Base-by-base conservation (phyloP, 805 yeast genomes). In the Barnettozyma sucrosica region DNA sequence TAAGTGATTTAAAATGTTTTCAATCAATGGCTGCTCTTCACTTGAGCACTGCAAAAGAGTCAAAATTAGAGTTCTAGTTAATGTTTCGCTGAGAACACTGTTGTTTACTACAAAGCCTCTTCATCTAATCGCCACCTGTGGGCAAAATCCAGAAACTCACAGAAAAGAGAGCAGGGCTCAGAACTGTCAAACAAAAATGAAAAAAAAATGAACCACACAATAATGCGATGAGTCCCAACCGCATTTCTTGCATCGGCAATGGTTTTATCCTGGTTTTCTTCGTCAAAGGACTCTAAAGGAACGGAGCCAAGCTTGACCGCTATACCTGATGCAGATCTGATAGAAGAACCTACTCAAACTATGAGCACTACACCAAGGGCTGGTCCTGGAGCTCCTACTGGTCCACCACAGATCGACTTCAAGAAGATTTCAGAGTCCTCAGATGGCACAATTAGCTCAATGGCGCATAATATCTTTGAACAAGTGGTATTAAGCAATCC, bases 401-500 rank as follows among this genome's bases (percentile, higher is more conserved):
- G 51, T 0, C 55, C 57, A 11, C 63, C 64, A 10, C 38, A 51
- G 13, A 50, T 60, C 4, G 62, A 58, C 43, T 49, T 60, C 34
- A 48, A 51, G 14, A 52, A 58, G 49, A 43, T 60, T 11, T 44
- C 49, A 10, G 41, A 55, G 16, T 26, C 56, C 1, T 49, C 55
- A 16, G 59, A 55, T 28, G 62, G 63, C 9, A 54, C 63, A 0
- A 28, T 60, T 28, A 50, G 53, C 19, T 66, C 69, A 0, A 62
- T 65, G 58, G 62, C 69, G 1, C 52, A 61, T 1, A 53, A 51
- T 49, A 66, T 81, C 5, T 66, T 80, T 57, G 66, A 75, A 37
- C 80, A 79, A 47, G 76, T 80, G 2, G 70, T 85, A 49, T 74
- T 74, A 20, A 75, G 78, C 33, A 92, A 92, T 63, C 98, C 97